Evolutionary conservation across 1,284 basidiomycete species (phyloP), one percentile per base, ranked within the genome.

Genomic region (Cerioporus squamosus): DNA sequence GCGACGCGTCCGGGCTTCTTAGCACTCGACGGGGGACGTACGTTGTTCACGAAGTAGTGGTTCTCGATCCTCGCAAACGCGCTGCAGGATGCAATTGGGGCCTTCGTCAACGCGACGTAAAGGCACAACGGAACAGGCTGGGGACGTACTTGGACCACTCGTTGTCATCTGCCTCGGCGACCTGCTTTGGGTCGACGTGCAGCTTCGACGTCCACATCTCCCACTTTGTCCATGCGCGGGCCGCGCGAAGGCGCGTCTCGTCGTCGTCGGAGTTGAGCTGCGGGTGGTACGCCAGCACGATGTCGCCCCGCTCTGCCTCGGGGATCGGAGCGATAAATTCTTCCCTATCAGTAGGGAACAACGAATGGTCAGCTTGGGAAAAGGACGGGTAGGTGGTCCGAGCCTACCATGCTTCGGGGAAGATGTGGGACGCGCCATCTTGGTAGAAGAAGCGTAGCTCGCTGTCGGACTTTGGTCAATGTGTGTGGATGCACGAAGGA

Each of bases 381-480:
- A n/a, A 26, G 14, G 7, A 5, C 40, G 23, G 23, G n/a, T 15
- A 15, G 9, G 38, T 14, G n/a, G 7, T 23, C 1, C 29, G 29
- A n/a, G 29, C 3, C 76, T 56, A 91, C 92, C 92, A 95, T 66
- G 91, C 90, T 70, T 95, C 94, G 0, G 94, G 94, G 80, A 95
- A 96, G 53, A 95, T 74, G 71, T 90, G 87, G 2, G 87, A 90
- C 18, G 89, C 76, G 9, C 91, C 92, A 1, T 91, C 82, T 77
- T 96, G 94, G 75, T 97, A 98, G 79, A 98, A 97, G 79, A 95
- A 98, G 24, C 84, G 80, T 26, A 98, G 82, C 75, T 98, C 96
- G 66, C 87, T 91, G 48, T 17, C 18, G 18, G 8, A 10, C 6
- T 40, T 14, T 22, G 40, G 40, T 43, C 5, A 43, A 20, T 17